Conservation (phyloP, 2,329 filamentous ascomycete species). For the Arthrobotrys iridis region DNA sequence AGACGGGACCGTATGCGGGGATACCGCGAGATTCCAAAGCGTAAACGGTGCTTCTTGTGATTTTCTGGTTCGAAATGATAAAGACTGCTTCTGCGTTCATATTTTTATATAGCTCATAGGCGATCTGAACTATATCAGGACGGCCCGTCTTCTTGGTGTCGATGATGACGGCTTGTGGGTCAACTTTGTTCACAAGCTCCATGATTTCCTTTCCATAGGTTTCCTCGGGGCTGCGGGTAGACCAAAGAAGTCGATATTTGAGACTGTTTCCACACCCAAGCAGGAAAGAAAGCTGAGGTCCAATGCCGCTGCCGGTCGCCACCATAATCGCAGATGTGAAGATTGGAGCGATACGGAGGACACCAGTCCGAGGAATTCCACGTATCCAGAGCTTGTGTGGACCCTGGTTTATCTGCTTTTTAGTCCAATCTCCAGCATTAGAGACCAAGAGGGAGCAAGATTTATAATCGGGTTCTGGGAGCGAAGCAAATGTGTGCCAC, state of each 20-base stretch:
- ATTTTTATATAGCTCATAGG: slow-evolving; percentile 59
- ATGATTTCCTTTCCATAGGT: slow-evolving; percentile 61
- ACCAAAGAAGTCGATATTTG: slow-evolving; percentile 60
- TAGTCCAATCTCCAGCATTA: slow-evolving; percentile 80
- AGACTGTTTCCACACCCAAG: slow-evolving; percentile 55
- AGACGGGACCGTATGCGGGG: slow-evolving; percentile 61
- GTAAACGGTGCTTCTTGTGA: slow-evolving; percentile 62
- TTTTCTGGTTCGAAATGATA: slow-evolving; percentile 60
- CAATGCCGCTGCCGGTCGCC: slow-evolving; percentile 62
- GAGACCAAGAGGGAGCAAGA: slow-evolving; percentile 77
- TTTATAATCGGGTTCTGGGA: slow-evolving; percentile 69
- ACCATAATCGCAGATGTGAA: slow-evolving; percentile 61
- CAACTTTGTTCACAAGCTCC: slow-evolving; percentile 59
- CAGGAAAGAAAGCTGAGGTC: slow-evolving; percentile 60
- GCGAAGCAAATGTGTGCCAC: slow-evolving; percentile 80
- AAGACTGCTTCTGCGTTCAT: slow-evolving; percentile 61
- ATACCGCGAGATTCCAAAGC: slow-evolving; percentile 61
- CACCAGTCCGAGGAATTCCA: slow-evolving; percentile 68
- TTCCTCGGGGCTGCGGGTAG: slow-evolving; percentile 59
- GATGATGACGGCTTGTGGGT: slow-evolving; percentile 60
- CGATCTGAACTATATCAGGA: slow-evolving; percentile 60
- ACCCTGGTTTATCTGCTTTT: slow-evolving; percentile 70
- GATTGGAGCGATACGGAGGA: slow-evolving; percentile 60
- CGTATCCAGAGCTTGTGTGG: slow-evolving; percentile 74
- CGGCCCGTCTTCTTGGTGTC: slow-evolving; percentile 60